Conservation (phyloP, 768 basidiomycete genomes). For the Pleurotus citrinopileatus region DNA sequence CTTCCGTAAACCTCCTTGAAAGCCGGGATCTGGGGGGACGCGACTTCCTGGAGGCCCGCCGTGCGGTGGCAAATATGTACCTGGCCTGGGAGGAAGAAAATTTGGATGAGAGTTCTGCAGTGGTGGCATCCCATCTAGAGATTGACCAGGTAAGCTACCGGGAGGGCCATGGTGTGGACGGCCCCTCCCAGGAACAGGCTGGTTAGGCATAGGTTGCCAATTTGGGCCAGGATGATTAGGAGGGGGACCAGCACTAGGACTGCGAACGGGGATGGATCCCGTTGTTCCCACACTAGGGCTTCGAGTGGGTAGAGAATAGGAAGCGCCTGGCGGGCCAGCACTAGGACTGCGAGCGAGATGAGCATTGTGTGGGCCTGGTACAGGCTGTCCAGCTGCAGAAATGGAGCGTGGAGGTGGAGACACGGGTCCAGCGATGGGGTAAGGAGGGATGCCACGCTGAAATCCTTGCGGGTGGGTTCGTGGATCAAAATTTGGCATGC, state of each 20-base stretch:
- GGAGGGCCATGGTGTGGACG: constrained; percentile 19
- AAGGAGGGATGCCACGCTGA: constrained; percentile 14
- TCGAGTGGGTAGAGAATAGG: not conserved
- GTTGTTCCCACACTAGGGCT: not conserved
- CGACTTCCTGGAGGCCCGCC: constrained; percentile 24
- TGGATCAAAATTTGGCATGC: constrained; percentile 10
- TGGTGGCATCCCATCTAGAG: constrained; percentile 12
- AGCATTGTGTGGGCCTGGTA: not conserved
- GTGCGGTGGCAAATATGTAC: constrained; percentile 21
- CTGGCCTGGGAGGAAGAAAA: constrained; percentile 16
- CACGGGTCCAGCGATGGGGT: constrained; percentile 9
- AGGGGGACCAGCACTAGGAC: constrained; percentile 14
- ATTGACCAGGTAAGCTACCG: constrained; percentile 12
- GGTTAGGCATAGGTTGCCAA: constrained; percentile 6
- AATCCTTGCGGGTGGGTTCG: constrained; percentile 7
- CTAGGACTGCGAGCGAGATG: not conserved
- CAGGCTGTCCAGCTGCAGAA: not conserved
- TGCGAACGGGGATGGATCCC: constrained; percentile 8
- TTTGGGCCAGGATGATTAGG: constrained; percentile 13
- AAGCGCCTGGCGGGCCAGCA: not conserved
- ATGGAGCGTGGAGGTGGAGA: not conserved
- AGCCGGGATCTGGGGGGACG: constrained; percentile 47
- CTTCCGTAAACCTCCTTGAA: constrained; percentile 39
- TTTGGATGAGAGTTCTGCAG: constrained; percentile 13
- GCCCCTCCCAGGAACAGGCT: constrained; percentile 11